Percentiles rank a stretch among this genome's conserved stretches.
phyloP scores from a whole-genome alignment of 192 early-diverging fungal genomes.

The Anaeromyces robustus region DNA sequence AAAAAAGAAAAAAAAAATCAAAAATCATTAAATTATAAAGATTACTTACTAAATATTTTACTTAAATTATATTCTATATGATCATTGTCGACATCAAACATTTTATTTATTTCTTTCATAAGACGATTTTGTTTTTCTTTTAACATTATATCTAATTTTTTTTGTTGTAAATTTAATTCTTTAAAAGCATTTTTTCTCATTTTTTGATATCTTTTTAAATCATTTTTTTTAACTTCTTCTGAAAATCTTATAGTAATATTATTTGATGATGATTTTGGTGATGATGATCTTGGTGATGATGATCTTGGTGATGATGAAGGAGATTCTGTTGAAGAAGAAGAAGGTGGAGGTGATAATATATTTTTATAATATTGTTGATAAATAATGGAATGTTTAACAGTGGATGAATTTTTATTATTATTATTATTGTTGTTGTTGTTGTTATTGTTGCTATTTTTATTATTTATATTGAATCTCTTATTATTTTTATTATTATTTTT shows the following conservation, averaged over 20 bases:
- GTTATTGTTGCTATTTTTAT: not conserved
- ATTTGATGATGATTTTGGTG: not conserved
- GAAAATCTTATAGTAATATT: not conserved
- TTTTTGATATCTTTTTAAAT: not conserved
- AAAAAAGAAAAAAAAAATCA: too few species aligned
- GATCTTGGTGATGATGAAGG: not conserved
- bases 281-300: not conserved
- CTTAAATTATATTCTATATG: not conserved
- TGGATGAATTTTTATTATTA: too few species aligned
- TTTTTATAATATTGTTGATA: too few species aligned
- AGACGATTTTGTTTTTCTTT: not conserved
- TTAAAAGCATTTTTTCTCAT: not conserved
- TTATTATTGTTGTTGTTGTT: too few species aligned
- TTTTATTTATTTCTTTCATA: not conserved
- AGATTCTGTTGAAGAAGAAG: not conserved
- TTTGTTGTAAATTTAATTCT: not conserved
- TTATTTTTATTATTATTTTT: not conserved
- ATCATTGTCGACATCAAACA: not conserved
- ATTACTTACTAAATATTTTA: not conserved
- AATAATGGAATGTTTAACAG: too few species aligned
- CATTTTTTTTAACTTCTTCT: not conserved
- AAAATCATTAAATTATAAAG: too few species aligned
- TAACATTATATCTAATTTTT: not conserved
- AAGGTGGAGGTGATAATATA: not conserved
- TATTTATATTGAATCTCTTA: not conserved